phyloP scores from a whole-genome alignment of 805 yeast genomes.

The Metschnikowia koreensis region DNA sequence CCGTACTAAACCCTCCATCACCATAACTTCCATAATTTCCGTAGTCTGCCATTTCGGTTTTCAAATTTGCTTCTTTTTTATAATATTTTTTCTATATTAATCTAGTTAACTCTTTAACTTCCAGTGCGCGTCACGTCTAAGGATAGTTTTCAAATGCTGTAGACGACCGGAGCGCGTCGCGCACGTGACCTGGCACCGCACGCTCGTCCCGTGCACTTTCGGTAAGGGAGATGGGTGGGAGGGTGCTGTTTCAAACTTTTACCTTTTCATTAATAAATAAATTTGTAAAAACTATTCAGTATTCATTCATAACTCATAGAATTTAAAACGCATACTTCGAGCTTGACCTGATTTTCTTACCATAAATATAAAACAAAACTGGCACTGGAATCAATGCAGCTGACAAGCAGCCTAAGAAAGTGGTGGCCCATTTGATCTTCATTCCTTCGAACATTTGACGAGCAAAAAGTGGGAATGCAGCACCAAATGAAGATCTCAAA shows the following conservation, averaged over 20 bases:
- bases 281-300: background rate
- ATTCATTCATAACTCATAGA: background rate
- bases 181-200: slow-evolving; percentile 9
- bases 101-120: background rate
- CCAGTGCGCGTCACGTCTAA: background rate
- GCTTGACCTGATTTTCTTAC: slow-evolving; percentile 45
- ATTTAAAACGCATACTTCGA: slow-evolving; percentile 44
- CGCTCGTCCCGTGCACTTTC: background rate
- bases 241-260: too few relatives aligned
- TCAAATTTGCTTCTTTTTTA: too few relatives aligned
- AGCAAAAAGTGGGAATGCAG: slow-evolving; percentile 67
- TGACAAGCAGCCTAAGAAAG: slow-evolving; percentile 63
- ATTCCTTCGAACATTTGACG: slow-evolving; percentile 64
- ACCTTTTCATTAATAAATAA: too few relatives aligned
- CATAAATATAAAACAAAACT: slow-evolving; percentile 53
- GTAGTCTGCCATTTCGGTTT: slow-evolving; percentile 9
- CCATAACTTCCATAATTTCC: slow-evolving; percentile 17
- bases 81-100: background rate
- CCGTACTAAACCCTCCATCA: slow-evolving; percentile 21
- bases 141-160: background rate
- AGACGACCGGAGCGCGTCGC: slow-evolving; percentile 9
- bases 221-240: too few relatives aligned
- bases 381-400: slow-evolving; percentile 65
- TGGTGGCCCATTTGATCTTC: slow-evolving; percentile 79
- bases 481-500: slow-evolving; percentile 66